Conservation (phyloP, 345 rosid species). For the Linum usitatissimum region DNA sequence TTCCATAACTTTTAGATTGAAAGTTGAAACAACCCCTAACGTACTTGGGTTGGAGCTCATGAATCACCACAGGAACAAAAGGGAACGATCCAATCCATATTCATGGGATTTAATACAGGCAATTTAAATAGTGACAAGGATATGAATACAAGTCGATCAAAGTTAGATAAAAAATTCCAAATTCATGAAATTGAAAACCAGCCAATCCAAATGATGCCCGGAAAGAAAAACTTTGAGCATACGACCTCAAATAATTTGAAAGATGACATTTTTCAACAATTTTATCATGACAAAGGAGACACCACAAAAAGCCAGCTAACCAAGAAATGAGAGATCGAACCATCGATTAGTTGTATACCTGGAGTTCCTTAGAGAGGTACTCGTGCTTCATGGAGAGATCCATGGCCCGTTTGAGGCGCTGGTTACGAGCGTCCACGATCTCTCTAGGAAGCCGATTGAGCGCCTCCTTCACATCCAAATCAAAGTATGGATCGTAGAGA, state of each 20-base stretch:
- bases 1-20: no score
- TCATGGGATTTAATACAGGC: no score
- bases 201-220: no score
- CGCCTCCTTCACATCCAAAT: conserved; percentile 80
- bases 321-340: neutral
- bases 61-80: no score
- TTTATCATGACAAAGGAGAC: neutral
- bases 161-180: no score
- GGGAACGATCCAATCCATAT: no score
- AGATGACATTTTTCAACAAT: neutral
- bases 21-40: neutral
- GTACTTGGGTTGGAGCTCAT: no score
- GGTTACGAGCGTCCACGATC: conserved; percentile 82
- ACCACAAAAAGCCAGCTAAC: neutral
- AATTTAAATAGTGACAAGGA: no score
- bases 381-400: conserved; percentile 98
- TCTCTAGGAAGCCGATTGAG: conserved; percentile 78
- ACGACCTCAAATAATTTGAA: neutral
- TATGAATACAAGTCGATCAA: no score
- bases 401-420: conserved; percentile 97
- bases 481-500: conserved; percentile 71
- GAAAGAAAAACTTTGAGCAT: neutral
- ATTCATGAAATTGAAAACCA: no score
- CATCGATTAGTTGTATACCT: conserved; percentile 28
- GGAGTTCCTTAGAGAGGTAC: conserved; percentile 69